phyloP scores from a whole-genome alignment of 805 yeast genomes.

The Myxozyma sirexii region DNA sequence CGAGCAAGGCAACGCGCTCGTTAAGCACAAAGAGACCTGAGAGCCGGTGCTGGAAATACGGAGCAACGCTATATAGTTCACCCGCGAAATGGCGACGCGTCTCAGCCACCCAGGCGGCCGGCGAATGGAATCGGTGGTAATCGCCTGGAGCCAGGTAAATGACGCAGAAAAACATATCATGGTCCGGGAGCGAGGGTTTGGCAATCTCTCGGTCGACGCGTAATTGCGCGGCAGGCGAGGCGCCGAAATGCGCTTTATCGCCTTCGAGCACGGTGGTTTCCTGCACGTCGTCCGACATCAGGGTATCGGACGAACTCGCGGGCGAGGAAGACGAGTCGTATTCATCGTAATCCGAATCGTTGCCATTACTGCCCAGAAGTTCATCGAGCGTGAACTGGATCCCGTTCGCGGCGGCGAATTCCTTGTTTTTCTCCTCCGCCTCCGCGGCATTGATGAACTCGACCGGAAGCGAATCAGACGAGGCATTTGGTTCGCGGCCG shows the following conservation, averaged over 20 bases:
- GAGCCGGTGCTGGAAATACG: slow-evolving; percentile 87
- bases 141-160: slow-evolving; percentile 98
- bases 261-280: slow-evolving; percentile 56
- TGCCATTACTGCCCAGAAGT: slow-evolving; percentile 56
- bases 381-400: slow-evolving; percentile 71
- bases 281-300: slow-evolving; percentile 73
- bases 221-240: slow-evolving; percentile 16
- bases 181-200: slow-evolving; percentile 30
- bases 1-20: slow-evolving; percentile 92
- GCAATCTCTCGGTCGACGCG: slow-evolving; percentile 29
- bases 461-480: slow-evolving; percentile 39
- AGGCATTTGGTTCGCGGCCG: slow-evolving; percentile 50
- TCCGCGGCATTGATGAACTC: slow-evolving; percentile 48
- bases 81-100: slow-evolving; percentile 94
- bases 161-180: slow-evolving; percentile 72
- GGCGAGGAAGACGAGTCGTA: neutral
- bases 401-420: slow-evolving; percentile 78
- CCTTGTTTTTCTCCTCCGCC: slow-evolving; percentile 55
- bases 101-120: slow-evolving; percentile 93
- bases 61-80: slow-evolving; percentile 93
- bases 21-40: slow-evolving; percentile 86
- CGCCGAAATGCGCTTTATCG: slow-evolving; percentile 53
- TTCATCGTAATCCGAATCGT: slow-evolving; percentile 26
- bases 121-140: slow-evolving; percentile 95
- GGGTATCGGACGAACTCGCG: neutral